Base-by-base conservation (phyloP, 179 eudicot genomes). In the Amaranthus tricolor region DNA sequence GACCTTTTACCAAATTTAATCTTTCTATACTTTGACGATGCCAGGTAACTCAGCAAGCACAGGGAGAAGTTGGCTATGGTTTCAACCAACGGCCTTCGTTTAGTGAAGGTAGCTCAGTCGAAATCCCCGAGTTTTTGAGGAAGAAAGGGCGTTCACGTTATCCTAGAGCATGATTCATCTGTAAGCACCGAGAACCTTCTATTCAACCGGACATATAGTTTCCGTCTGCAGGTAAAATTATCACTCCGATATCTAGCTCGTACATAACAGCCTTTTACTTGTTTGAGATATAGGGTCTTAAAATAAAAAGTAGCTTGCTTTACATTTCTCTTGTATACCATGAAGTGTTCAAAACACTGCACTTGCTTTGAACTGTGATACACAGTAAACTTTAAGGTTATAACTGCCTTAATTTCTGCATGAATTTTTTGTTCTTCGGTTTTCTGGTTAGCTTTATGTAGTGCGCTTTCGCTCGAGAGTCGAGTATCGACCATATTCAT, bases 101-200 rank as follows among this genome's bases (percentile, higher is more conserved):
- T 82, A 75, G 85, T 49, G 97, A 92, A 87, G 89, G 90, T 60
- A 82, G 83, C 73, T 81, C 91, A 10, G 94, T 92, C 61, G 94
- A 89, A 83, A 94, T 94, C 74, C 98, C 98, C 1, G 97, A 94
- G 84, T 94, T 94, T 77, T 80, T 94, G 74, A 92, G 88, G 87
- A 94, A 92, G 90, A 94, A 92, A 85, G 97, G 98, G 54, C 94
- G 97, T 24, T 92, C 98, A 9, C 97, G 94, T 76, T 94, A 84
- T 79, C 98, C 98, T 14, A 75, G 97, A 83, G 93, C 90, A 66
- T 94, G 79, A 89, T 53, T 68, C 5, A 20, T 69, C 69, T 45
- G 79, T 49, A 20, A 67, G 58, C 53, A 49, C 60, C 11, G 76
- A 53, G 15, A 78, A 47, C 47, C 12, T 51, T 57, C 53, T 63